Evolutionary conservation across 2,329 filamentous ascomycete genomes (phyloP).

Genomic region (Verticillium tricorpus): DNA sequence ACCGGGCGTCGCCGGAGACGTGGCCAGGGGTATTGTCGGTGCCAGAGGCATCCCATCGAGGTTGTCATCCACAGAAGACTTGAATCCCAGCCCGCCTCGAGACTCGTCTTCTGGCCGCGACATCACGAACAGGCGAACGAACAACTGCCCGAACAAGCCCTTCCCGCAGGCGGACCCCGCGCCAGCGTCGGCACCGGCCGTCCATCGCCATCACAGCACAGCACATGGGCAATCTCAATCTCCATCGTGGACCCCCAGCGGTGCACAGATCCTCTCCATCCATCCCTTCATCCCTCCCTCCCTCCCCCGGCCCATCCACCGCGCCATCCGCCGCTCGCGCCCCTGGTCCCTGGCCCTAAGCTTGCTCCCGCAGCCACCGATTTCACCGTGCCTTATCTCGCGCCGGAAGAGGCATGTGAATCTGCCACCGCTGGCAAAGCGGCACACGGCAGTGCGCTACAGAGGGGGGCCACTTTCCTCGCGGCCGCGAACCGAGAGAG

Average conservation of each 20-base stretch:
- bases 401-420: neutral
- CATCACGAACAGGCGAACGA: neutral
- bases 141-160: neutral
- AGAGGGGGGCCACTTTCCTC: neutral
- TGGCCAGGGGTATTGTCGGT: neutral
- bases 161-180: neutral
- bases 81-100: too few relatives aligned
- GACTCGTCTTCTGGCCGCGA: too few relatives aligned
- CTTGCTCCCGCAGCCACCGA: neutral
- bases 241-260: neutral
- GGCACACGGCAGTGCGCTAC: neutral
- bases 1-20: too few relatives aligned
- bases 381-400: neutral
- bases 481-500: neutral
- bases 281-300: too few relatives aligned
- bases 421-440: neutral
- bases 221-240: neutral
- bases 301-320: too few relatives aligned
- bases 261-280: too few relatives aligned
- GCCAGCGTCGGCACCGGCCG: neutral
- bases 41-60: too few relatives aligned
- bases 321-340: neutral
- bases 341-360: neutral
- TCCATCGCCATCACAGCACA: neutral
- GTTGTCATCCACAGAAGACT: too few relatives aligned